Conservation (phyloP, 192 early-diverging fungal species). For the Gonapodya prolifera region DNA sequence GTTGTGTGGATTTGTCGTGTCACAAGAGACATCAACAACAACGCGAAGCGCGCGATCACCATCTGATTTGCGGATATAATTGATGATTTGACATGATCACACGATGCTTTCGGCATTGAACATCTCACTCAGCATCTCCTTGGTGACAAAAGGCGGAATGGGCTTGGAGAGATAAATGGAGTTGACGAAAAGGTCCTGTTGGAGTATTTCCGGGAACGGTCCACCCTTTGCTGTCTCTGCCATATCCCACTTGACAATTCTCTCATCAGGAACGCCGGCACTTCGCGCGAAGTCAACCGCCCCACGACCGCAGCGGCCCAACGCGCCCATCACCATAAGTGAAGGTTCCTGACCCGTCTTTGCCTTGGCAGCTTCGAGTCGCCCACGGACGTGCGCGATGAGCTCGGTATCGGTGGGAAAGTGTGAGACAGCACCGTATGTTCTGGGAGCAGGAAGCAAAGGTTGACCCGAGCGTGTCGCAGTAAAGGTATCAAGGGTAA, state of each 20-base stretch:
- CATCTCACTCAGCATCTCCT: constrained; percentile 33
- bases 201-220: constrained; percentile 81
- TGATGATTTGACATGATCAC: no score
- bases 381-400: constrained; percentile 53
- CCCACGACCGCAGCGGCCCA: constrained; percentile 88
- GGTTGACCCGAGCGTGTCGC: no score
- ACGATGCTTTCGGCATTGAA: neutral
- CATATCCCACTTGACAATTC: constrained; percentile 93
- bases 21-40: constrained; percentile 91
- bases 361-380: constrained; percentile 34
- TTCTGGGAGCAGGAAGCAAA: no score
- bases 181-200: constrained; percentile 93
- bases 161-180: constrained; percentile 89
- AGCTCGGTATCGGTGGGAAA: constrained; percentile 74
- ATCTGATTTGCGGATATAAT: no score
- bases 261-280: constrained; percentile 65
- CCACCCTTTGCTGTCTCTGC: constrained; percentile 84
- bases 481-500: no score
- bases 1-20: constrained; percentile 95
- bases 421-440: constrained; percentile 65
- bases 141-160: constrained; percentile 91
- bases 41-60: constrained; percentile 58
- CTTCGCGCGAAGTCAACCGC: constrained; percentile 70
- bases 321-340: constrained; percentile 96
- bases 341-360: constrained; percentile 54